These are phyloP conservation scores for Saprolegnia diclina DNA, from an alignment of 352 stramenopile species.

Conservation along the genomic window DNA sequence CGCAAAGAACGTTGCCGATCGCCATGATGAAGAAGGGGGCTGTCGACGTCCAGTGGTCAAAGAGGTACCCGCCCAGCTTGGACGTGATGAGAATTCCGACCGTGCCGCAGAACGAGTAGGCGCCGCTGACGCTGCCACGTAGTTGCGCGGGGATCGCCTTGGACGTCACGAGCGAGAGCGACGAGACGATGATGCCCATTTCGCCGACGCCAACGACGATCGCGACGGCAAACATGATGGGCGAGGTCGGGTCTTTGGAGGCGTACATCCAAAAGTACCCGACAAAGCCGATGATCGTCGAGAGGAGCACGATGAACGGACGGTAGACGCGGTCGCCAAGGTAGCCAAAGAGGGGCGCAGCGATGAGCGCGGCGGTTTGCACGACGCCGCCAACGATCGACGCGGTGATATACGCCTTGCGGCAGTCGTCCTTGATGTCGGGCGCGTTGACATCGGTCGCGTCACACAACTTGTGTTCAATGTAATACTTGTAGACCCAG, in stretches of 20 bases:
- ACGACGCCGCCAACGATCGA: slow-evolving; percentile 19
- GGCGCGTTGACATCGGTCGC: not conserved
- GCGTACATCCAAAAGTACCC: slow-evolving; percentile 18
- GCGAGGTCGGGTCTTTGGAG: slow-evolving; percentile 3
- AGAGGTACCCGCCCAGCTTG: slow-evolving; percentile 22
- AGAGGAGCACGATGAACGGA: not conserved
- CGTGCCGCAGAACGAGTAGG: slow-evolving; percentile 17
- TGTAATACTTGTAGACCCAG: slow-evolving; percentile 26
- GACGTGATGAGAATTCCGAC: slow-evolving; percentile 18
- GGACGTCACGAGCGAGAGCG: slow-evolving; percentile 19
- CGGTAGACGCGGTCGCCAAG: slow-evolving; percentile 16
- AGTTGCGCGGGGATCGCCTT: slow-evolving; percentile 19
- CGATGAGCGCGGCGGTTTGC: slow-evolving; percentile 17
- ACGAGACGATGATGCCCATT: slow-evolving; percentile 23
- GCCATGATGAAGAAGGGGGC: slow-evolving; percentile 25
- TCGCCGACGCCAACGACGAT: slow-evolving; percentile 19
- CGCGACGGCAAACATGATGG: slow-evolving; percentile 1
- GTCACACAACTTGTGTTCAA: slow-evolving; percentile 10
- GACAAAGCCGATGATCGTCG: slow-evolving; percentile 4
- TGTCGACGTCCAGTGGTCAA: slow-evolving; percentile 15
- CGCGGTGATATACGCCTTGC: slow-evolving; percentile 12
- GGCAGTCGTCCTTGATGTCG: slow-evolving; percentile 20
- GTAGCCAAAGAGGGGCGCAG: slow-evolving; percentile 10
- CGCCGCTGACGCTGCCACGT: slow-evolving; percentile 10
- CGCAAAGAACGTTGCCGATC: slow-evolving; percentile 12